Conservation (phyloP, 2,329 filamentous ascomycete species). For the Stachybotrys chlorohalonatus region DNA sequence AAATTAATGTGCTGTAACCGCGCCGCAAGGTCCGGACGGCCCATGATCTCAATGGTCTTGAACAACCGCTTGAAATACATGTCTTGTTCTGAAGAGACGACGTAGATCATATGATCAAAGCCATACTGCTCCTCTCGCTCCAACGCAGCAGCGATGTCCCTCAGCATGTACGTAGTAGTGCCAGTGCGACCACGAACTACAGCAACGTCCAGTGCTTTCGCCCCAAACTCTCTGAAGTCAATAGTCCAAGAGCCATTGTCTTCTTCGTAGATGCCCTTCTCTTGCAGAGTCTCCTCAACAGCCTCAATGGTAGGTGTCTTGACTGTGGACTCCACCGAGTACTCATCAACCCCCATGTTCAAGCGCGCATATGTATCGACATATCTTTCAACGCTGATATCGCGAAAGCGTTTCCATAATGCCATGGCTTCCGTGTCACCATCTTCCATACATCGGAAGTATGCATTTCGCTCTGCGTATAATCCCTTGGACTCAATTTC, state of each 20-base stretch:
- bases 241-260: constrained; percentile 59
- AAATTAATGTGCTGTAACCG: constrained; percentile 32
- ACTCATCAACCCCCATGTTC: constrained; percentile 54
- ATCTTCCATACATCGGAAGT: constrained; percentile 53
- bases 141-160: constrained; percentile 58
- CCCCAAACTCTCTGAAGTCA: constrained; percentile 57
- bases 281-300: constrained; percentile 48
- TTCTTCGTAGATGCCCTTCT: constrained; percentile 50
- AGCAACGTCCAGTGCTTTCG: constrained; percentile 58
- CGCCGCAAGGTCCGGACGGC: constrained; percentile 14
- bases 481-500: constrained; percentile 33
- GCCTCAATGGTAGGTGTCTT: constrained; percentile 40
- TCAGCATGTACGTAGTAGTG: constrained; percentile 58
- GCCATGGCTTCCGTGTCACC: constrained; percentile 46
- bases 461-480: constrained; percentile 47
- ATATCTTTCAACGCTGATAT: constrained; percentile 50
- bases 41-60: constrained; percentile 21
- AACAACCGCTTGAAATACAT: constrained; percentile 22
- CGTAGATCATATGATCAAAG: constrained; percentile 30
- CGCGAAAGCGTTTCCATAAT: constrained; percentile 49
- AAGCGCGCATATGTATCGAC: constrained; percentile 49
- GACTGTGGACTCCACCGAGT: constrained; percentile 58
- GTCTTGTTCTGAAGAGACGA: constrained; percentile 26
- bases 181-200: constrained; percentile 55
- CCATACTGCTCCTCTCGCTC: constrained; percentile 33